Evolutionary conservation across 768 basidiomycete genomes (phyloP).

Genomic region (Lactarius trivialis): DNA sequence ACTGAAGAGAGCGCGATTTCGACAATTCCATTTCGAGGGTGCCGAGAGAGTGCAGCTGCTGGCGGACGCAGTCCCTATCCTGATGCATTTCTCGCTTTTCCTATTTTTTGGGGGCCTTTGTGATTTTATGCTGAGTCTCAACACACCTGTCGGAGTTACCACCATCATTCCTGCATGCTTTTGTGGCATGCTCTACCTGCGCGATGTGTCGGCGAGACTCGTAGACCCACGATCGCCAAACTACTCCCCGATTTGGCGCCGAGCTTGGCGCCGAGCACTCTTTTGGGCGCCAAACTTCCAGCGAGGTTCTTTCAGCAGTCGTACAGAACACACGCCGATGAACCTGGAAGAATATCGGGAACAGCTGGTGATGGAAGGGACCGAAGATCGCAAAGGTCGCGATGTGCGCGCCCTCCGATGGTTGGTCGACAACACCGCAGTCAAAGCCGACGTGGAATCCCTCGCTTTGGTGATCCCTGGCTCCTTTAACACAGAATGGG

Average conservation of each 20-base stretch:
- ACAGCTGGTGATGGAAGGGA: not conserved
- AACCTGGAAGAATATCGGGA: not conserved
- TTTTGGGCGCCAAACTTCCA: not conserved
- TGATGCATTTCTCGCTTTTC: not conserved
- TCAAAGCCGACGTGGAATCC: not conserved
- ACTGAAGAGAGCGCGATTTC: not conserved
- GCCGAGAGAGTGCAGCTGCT: not conserved
- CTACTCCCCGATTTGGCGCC: not conserved
- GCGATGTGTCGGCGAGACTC: not conserved
- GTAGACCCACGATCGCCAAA: not conserved
- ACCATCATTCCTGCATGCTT: not conserved
- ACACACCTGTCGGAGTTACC: not conserved
- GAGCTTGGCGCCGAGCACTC: not conserved
- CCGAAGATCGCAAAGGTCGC: not conserved
- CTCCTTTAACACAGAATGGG: not conserved
- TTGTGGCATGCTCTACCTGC: not conserved
- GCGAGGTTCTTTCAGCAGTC: not conserved
- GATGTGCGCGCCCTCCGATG: not conserved
- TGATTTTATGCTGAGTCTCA: not conserved
- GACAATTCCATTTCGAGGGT: not conserved
- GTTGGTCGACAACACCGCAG: not conserved
- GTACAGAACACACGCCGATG: too few species aligned
- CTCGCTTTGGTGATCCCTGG: not conserved
- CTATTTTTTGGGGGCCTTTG: constrained; percentile 3
- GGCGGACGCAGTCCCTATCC: not conserved